Conservation (phyloP, 345 rosid genomes). For the Gossypioides kirkii region DNA sequence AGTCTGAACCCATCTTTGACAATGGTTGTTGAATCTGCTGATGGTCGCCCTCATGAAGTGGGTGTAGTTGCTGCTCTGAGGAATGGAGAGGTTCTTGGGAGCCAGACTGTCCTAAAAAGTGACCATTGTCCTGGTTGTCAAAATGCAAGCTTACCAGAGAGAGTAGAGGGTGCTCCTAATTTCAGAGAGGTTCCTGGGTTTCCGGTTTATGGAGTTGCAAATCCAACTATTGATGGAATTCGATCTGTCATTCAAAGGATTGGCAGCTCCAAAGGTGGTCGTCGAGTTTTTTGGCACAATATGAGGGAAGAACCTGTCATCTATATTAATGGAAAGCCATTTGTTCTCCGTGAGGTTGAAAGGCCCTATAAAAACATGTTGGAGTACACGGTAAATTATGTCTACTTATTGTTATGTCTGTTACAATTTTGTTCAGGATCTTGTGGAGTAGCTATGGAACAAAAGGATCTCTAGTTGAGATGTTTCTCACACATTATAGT, state of each 20-base stretch:
- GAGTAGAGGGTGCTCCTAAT: slow-evolving; percentile 97
- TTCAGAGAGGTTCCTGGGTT: slow-evolving; percentile 95
- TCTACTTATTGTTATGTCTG: not conserved
- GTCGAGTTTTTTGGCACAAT: slow-evolving; percentile 91
- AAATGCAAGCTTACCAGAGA: slow-evolving; percentile 66
- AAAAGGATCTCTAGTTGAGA: not conserved
- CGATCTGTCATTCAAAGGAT: slow-evolving; percentile 76
- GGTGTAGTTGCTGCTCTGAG: slow-evolving; percentile 84
- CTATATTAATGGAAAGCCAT: slow-evolving; percentile 92
- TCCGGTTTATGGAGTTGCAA: slow-evolving; percentile 98
- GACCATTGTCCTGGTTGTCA: slow-evolving; percentile 99
- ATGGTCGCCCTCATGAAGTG: slow-evolving; percentile 87
- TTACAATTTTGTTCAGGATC: not conserved
- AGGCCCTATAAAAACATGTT: slow-evolving; percentile 95
- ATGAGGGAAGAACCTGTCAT: slow-evolving; percentile 99
- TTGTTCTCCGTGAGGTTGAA: slow-evolving; percentile 97
- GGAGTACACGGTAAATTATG: slow-evolving; percentile 71
- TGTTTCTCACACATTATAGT: not conserved
- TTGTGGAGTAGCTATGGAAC: not conserved
- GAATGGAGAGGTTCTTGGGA: slow-evolving; percentile 92
- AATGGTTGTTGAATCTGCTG: slow-evolving; percentile 75
- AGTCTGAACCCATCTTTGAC: slow-evolving; percentile 57
- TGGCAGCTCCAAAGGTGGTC: slow-evolving; percentile 73
- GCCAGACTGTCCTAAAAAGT: slow-evolving; percentile 95
- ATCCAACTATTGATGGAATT: slow-evolving; percentile 92